Percentiles rank a stretch among this genome's conserved stretches.
These are phyloP conservation scores for Holtermanniella nyarrowii DNA, from an alignment of 768 basidiomycete genomes.

Conservation along the genomic window DNA sequence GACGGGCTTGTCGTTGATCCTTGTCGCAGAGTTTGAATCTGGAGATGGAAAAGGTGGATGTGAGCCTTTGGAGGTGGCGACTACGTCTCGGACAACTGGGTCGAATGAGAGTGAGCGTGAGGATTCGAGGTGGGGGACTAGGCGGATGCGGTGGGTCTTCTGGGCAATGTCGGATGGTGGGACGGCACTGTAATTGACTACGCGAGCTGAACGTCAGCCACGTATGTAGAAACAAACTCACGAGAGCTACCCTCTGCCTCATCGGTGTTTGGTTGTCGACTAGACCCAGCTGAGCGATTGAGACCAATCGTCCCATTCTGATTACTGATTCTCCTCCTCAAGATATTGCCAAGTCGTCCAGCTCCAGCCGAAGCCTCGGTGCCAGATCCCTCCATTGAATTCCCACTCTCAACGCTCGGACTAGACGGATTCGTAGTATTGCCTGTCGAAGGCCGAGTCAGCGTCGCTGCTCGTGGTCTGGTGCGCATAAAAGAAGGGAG, in stretches of 20 bases:
- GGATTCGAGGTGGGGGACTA: constrained; percentile 90
- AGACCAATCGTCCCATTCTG: not conserved
- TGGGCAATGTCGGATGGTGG: not conserved
- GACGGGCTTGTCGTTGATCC: constrained; percentile 20
- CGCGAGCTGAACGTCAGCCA: too few species aligned
- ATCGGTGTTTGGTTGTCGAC: not conserved
- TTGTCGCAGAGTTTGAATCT: constrained; percentile 2
- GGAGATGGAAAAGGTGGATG: constrained; percentile 9
- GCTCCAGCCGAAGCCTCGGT: not conserved
- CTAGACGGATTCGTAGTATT: not conserved
- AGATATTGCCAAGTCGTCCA: not conserved
- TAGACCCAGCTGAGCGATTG: too few species aligned
- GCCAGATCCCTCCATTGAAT: constrained; percentile 1
- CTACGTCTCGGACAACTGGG: constrained; percentile 74
- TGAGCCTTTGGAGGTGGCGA: constrained; percentile 16
- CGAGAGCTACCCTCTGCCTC: not conserved
- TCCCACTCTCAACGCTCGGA: not conserved
- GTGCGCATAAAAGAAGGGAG: constrained; percentile 36
- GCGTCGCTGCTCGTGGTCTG: constrained; percentile 28
- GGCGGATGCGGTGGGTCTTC: constrained; percentile 64
- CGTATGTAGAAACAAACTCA: not conserved
- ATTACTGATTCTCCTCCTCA: not conserved
- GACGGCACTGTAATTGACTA: not conserved
- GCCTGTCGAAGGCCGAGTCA: constrained; percentile 6
- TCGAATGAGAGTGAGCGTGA: constrained; percentile 84